Conservation (phyloP, 169 alveolate genomes). For the Cystoisospora suis region DNA sequence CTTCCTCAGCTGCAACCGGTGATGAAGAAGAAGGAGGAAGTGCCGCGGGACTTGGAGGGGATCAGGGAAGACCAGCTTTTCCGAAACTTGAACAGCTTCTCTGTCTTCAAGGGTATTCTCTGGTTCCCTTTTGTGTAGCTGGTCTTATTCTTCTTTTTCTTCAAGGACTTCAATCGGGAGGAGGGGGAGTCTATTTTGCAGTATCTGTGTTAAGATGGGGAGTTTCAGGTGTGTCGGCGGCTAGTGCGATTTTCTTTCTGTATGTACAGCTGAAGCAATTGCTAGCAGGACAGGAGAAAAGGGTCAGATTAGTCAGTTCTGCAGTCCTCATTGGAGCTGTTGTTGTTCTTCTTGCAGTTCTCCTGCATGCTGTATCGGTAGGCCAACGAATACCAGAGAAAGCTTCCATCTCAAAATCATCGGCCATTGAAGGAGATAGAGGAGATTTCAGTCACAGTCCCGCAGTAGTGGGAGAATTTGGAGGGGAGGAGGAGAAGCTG, state of each 20-base stretch:
- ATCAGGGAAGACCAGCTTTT: not conserved
- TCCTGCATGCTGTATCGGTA: not conserved
- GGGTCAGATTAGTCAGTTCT: not conserved
- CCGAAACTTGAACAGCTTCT: constrained; percentile 20
- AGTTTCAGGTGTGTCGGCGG: not conserved
- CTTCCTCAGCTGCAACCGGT: not conserved
- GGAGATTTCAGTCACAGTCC: not conserved
- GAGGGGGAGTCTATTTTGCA: not conserved
- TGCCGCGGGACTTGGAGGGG: not conserved
- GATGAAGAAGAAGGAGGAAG: not conserved
- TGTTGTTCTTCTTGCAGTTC: not conserved
- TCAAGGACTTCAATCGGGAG: too few species aligned
- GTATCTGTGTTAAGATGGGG: constrained; percentile 3
- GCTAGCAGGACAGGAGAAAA: not conserved
- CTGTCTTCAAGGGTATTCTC: constrained; percentile 15
- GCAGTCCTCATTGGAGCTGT: not conserved
- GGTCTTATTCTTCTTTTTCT: not conserved
- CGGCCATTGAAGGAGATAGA: not conserved
- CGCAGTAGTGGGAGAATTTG: not conserved
- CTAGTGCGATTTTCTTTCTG: not conserved
- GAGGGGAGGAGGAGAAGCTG: not conserved
- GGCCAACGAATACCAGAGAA: too few species aligned
- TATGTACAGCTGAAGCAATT: not conserved
- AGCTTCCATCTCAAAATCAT: not conserved
- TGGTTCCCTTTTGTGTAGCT: not conserved